Conservation (phyloP, 257 asterid genomes). For the Ophiorrhiza pumila region DNA sequence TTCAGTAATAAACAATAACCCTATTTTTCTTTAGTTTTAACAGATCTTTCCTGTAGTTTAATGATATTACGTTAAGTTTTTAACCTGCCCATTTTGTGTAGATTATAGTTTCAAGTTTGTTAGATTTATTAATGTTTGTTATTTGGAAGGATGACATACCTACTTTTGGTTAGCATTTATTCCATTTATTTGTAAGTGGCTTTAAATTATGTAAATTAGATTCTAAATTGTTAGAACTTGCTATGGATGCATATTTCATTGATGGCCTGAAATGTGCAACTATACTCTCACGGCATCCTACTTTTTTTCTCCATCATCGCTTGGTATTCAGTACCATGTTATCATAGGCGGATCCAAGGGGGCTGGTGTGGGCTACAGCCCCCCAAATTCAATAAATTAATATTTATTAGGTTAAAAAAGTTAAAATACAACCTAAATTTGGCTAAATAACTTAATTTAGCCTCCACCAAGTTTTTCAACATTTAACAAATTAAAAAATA, state of each 20-base stretch:
- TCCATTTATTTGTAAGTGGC: conserved; percentile 73
- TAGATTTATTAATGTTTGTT: conserved; percentile 6
- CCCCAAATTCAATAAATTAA: too few relatives aligned
- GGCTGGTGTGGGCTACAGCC: too few relatives aligned
- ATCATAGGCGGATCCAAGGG: too few relatives aligned
- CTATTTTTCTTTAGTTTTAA: too few relatives aligned
- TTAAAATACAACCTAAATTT: too few relatives aligned
- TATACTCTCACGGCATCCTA: not conserved
- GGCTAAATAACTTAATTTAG: too few relatives aligned
- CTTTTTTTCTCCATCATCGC: not conserved
- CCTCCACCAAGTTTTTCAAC: too few relatives aligned
- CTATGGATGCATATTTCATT: not conserved
- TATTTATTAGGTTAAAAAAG: too few relatives aligned
- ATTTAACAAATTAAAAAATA: too few relatives aligned
- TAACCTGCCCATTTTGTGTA: not conserved
- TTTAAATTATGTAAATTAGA: too few relatives aligned
- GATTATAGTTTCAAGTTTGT: conserved; percentile 1
- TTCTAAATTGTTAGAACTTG: too few relatives aligned
- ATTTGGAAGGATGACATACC: conserved; percentile 85
- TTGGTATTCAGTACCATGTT: not conserved
- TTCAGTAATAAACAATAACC: too few relatives aligned
- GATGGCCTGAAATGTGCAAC: not conserved
- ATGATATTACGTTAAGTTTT: not conserved
- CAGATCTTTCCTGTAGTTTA: not conserved
- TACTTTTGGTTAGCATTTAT: conserved; percentile 93